These are phyloP conservation scores for Collybia sordida DNA, from an alignment of 768 basidiomycete genomes.

Conservation along the genomic window DNA sequence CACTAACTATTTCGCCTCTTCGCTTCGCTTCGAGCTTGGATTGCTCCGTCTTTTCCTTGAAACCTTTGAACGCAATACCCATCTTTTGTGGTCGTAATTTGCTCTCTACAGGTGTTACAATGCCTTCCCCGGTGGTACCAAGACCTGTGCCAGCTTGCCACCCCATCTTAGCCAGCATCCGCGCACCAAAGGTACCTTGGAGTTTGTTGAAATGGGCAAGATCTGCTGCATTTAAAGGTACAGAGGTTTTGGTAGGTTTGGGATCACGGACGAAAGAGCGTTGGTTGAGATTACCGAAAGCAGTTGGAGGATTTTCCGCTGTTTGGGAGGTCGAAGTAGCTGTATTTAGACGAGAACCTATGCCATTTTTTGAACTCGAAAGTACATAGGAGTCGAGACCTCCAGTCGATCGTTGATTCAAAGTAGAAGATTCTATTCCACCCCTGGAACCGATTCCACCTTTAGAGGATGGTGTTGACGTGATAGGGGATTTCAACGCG, in stretches of 20 bases:
- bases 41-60: slow-evolving; percentile 86
- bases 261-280: slow-evolving; percentile 54
- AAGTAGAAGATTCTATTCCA: slow-evolving; percentile 38
- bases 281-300: slow-evolving; percentile 35
- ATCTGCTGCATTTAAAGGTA: slow-evolving; percentile 63
- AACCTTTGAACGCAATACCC: slow-evolving; percentile 87
- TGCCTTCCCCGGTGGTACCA: slow-evolving; percentile 74
- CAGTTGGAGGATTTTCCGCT: slow-evolving; percentile 34
- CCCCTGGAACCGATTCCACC: slow-evolving; percentile 34
- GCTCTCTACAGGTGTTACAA: slow-evolving; percentile 84
- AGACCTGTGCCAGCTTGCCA: slow-evolving; percentile 86
- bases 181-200: slow-evolving; percentile 76
- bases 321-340: slow-evolving; percentile 17
- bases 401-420: background rate
- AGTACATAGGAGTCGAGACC: background rate
- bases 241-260: slow-evolving; percentile 45
- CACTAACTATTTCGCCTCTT: slow-evolving; percentile 71
- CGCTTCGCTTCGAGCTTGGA: slow-evolving; percentile 77
- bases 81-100: slow-evolving; percentile 83
- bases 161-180: slow-evolving; percentile 93
- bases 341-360: slow-evolving; percentile 22
- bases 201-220: slow-evolving; percentile 82
- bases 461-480: slow-evolving; percentile 3
- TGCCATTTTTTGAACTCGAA: slow-evolving; percentile 22
- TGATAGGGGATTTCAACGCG: slow-evolving; percentile 6